Percentiles rank a stretch among this genome's conserved stretches.
Evolutionary conservation across 2,329 filamentous ascomycete genomes (phyloP).

Genomic region (Lachnellula arida): DNA sequence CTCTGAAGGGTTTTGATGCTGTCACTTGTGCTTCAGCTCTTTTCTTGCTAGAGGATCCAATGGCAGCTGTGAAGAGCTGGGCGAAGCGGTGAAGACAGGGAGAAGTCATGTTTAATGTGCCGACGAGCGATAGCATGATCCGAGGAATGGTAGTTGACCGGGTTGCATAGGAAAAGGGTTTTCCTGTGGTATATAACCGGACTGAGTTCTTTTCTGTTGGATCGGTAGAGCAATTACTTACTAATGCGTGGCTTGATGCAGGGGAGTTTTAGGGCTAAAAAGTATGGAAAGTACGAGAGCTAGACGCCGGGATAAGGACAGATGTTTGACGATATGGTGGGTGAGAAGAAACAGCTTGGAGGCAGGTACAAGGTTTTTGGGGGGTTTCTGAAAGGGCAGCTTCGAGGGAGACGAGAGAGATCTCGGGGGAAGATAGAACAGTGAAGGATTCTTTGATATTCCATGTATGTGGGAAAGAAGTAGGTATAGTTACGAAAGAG

Average conservation of each 20-base stretch:
- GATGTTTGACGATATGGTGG: conserved; percentile 12
- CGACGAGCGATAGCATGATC: conserved; percentile 11
- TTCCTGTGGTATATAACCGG: conserved; percentile 5
- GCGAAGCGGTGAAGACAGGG: conserved; percentile 14
- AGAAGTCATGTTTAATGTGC: conserved; percentile 16
- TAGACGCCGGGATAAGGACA: conserved; percentile 6
- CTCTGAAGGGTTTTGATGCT: conserved; percentile 5
- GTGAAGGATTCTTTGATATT: conserved; percentile 13
- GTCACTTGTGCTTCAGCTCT: conserved; percentile 5
- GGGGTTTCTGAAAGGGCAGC: background rate
- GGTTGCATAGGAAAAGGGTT: conserved; percentile 6
- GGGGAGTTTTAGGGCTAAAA: conserved; percentile 7
- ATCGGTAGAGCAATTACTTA: conserved; percentile 6
- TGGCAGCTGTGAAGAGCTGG: conserved; percentile 12
- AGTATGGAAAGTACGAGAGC: conserved; percentile 2
- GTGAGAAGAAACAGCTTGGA: conserved; percentile 1
- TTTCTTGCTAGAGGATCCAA: conserved; percentile 8
- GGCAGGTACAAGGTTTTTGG: no score
- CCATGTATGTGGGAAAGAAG: conserved; percentile 15
- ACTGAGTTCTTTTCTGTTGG: conserved; percentile 2
- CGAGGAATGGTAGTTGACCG: conserved; percentile 5
- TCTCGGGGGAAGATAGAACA: conserved; percentile 11
- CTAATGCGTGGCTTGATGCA: conserved; percentile 12
- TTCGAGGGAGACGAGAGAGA: conserved; percentile 12
- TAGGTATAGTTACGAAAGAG: conserved; percentile 3